Conservation (phyloP, 768 basidiomycete species). For the Psilocybe cubensis region DNA sequence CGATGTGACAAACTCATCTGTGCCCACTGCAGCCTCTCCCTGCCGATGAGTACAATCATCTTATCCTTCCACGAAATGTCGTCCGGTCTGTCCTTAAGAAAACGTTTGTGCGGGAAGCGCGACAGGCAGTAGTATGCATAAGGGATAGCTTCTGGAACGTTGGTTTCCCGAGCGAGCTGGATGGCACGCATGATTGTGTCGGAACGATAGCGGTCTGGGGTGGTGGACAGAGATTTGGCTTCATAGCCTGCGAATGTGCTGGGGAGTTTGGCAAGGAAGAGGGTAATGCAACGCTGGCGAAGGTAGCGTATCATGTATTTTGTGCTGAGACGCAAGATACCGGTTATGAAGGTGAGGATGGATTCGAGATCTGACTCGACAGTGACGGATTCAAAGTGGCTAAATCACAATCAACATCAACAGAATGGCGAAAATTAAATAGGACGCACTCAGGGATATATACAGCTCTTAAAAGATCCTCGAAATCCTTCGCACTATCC, state of each 20-base stretch:
- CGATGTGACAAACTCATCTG: conserved; percentile 44
- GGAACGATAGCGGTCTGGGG: conserved; percentile 34
- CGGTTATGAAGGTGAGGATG: conserved; percentile 48
- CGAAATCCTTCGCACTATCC: conserved; percentile 51
- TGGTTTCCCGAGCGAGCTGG: conserved; percentile 42
- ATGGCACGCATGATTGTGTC: conserved; percentile 49
- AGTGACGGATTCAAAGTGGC: conserved; percentile 41
- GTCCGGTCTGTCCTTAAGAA: conserved; percentile 36
- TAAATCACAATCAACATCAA: conserved; percentile 6
- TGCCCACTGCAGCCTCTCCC: conserved; percentile 44
- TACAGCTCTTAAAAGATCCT: conserved; percentile 51
- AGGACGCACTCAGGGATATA: conserved; percentile 50
- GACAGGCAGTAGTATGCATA: conserved; percentile 55
- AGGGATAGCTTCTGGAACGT: conserved; percentile 44
- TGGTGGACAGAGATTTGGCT: conserved; percentile 24
- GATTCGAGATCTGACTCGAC: conserved; percentile 42
- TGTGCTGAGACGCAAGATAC: conserved; percentile 64
- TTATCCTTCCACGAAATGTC: conserved; percentile 45
- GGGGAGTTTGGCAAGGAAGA: conserved; percentile 47
- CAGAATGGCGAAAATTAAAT: conserved; percentile 8
- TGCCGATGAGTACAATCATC: conserved; percentile 41
- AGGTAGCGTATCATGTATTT: conserved; percentile 62
- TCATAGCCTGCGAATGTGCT: conserved; percentile 41
- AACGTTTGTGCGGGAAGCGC: conserved; percentile 39
- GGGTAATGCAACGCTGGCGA: conserved; percentile 52